Evolutionary conservation across 495 filamentous ascomycete genomes (phyloP), one percentile per base, ranked within the genome.

Genomic region (Hypomontagnella submonticulosa): DNA sequence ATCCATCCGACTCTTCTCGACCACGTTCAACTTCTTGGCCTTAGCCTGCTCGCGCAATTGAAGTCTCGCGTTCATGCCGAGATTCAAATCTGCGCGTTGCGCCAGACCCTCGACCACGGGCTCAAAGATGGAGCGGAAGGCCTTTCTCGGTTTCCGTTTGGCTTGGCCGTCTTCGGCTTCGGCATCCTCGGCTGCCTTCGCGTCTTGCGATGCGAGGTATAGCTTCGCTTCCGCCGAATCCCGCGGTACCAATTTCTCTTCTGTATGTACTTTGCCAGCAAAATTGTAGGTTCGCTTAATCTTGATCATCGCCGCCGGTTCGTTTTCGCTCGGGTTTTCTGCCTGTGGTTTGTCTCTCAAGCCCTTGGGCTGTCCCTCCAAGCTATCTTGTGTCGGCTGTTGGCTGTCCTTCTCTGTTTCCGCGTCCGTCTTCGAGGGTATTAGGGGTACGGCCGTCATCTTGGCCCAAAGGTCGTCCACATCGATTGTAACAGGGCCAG

Each of bases 1-100:
- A 73, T 99, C 95, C 79, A 97, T 83, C 49, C 91, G 83, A 34
- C 90, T 93, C 81, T 99, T 99, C 79, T 98, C 93, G 18, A 99
- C 89, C 1, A 93, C 96, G 73, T 97, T 98, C 71, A 98, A 84
- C 72, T 97, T 97, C 72, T 89, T 87, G 44, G 90, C 89, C 57
- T 84, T 84, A 4, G 81, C 81, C n/a, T 70, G 70, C 63, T 82
- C 81, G 16, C 79, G 74, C 15, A 77, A 64, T 47, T 72, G 63
- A 23, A 81, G 40, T 40, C 79, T 71, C 46, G 72, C 70, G 12
- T 72, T 53, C 67, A 83, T 74, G 55, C 80, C 79, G 30, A 86
- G 74, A 49, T 84, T 80, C 12, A 86, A 73, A 57, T 87, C 82
- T 3, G 73, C 75, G 19, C 85, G 82, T 34, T 74, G 69, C 0